Base-by-base conservation (phyloP, 257 asterid genomes). In the Salvia rosmarinus region DNA sequence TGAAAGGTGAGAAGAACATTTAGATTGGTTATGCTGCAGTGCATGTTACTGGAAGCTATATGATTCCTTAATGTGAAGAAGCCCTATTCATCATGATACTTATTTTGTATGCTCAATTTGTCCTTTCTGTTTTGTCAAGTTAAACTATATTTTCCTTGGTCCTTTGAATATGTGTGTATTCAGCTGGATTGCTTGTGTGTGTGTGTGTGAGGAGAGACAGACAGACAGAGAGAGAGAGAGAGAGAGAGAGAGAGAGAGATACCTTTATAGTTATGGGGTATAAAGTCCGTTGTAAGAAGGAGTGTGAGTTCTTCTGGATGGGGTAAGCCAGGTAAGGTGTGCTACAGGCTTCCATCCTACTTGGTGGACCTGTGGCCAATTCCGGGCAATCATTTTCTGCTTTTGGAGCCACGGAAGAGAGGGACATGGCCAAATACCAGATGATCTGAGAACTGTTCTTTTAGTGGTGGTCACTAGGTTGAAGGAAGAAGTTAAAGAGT, bases 201-300 rank as follows among this genome's bases (percentile, higher is more conserved):
- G 67, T 32, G n/a, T 21, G 61, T 16, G 46, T 32, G 32, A 4
- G n/a, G 39, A 8, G 40, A 37, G 57, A 66, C 64, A 39, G 63
- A 55, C 62, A 44, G 70, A 56, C 74, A 79, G 47, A 43, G 28
- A 51, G 70, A 50, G 46, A 30, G 32, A 4, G 39, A 8, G 40
- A 37, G 57, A 66, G 68, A 39, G 63, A 55, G 66, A 44, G 70
- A 56, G 75, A 79, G 47, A 43, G 28, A 51, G 70, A 50, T 50
- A 92, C 98, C 98, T 87, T 88, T 61, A 92, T 73, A 52, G 89
- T 84, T 77, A 92, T 83, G 78, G 95, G 93, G 78, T 77, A 79
- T 35, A 75, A 71, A 56, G 78, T 56, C 74, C 78, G 78, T 70
- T 83, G 94, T 39, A 87, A 84, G 73, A 82, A 87, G 66, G 87